Evolutionary conservation across 257 asterid species (phyloP).

Genomic region (Solanum sejunctum): DNA sequence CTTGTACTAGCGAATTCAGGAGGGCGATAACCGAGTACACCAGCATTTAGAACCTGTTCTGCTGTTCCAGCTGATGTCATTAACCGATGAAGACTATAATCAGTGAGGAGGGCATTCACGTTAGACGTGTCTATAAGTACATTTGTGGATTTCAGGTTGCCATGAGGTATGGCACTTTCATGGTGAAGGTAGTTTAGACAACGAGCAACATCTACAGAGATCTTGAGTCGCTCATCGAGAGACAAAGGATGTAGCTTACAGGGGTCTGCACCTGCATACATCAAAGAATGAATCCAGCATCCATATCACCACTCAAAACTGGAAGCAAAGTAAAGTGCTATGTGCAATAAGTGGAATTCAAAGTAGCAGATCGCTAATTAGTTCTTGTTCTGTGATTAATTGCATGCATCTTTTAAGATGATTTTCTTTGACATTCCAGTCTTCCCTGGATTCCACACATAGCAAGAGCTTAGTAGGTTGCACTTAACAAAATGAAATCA

Average conservation of each 20-base stretch:
- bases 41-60: constrained; percentile 63
- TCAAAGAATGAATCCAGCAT: not conserved
- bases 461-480: not conserved
- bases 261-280: constrained; percentile 37
- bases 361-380: not conserved
- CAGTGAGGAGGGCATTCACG: constrained; percentile 45
- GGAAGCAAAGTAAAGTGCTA: not conserved
- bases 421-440: too few relatives aligned
- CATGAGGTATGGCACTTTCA: constrained; percentile 84
- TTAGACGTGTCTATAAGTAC: constrained; percentile 41
- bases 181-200: constrained; percentile 67
- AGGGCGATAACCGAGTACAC: constrained; percentile 78
- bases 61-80: constrained; percentile 73
- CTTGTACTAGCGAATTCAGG: constrained; percentile 76
- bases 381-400: not conserved
- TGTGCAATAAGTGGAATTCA: not conserved
- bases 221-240: constrained; percentile 40
- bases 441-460: too few relatives aligned
- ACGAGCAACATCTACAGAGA: constrained; percentile 51
- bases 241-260: constrained; percentile 42
- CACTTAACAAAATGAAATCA: not conserved
- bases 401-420: not conserved
- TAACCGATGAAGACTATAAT: constrained; percentile 74
- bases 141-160: constrained; percentile 80
- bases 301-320: not conserved